Evolutionary conservation across 768 basidiomycete species (phyloP), one percentile per base, ranked within the genome.

Genomic region (Steccherinum ochraceum): DNA sequence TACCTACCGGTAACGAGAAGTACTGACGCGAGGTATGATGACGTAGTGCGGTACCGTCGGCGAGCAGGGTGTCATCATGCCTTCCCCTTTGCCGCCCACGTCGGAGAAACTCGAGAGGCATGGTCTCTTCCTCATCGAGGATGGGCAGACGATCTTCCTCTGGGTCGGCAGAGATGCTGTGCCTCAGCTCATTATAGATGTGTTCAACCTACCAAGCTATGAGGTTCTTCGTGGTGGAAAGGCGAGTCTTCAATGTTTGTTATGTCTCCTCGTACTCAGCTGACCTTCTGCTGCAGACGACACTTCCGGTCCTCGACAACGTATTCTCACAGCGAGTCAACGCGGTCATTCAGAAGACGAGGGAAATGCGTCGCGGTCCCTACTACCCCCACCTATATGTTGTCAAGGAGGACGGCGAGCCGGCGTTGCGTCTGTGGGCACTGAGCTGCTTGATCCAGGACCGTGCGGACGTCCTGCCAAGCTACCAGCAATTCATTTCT

Each of bases 91-190:
- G 3, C 94, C 95, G 21, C 79, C 93, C 52, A 94, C 93, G 1
- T 93, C 91, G n/a, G 95, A 98, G 68, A 78, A 93, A 35, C 74
- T 99, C 48, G 94, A 97, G 68, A 77, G 94, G 46, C 93, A 98
- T 60, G 96, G 96, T 52, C 74, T 99, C 49, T 97, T 86, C 81
- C 69, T 99, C 55, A 96, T 99, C 58, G 96, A 98, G 67, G 95
- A 98, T 66, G 90, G 89, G 1, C 96, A 98, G 68, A 94, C 89
- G 19, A 90, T 99, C 63, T 98, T 99, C 83, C 75, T 98, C 45
- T 98, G 92, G 87, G 82, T 99, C 46, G 96, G 96, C n/a, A 83
- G 93, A 24, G 95, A 98, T 65, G 93, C 96, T 5, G 93, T 98
- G n/a, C 91, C 94, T 10, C 89, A 94, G 63, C 80, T 98, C 44